Base-by-base conservation (phyloP, 805 yeast genomes). In the Metschnikowia kunwiensis region DNA sequence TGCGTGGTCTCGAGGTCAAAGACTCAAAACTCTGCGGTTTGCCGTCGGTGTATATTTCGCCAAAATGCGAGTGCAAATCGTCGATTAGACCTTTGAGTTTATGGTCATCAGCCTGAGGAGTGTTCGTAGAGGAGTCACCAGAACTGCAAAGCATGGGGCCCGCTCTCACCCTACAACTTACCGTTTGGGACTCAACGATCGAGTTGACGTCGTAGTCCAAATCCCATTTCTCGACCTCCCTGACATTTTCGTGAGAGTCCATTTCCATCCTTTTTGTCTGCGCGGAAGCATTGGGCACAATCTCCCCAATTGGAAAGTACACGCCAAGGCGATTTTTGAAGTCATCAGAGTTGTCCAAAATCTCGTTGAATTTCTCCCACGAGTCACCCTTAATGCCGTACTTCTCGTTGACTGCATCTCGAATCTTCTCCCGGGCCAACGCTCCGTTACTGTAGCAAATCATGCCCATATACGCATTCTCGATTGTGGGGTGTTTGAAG, bases 401-500 rank as follows among this genome's bases (percentile, higher is more conserved):
- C 47, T 72, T 65, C 25, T 60, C 58, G 51, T 82, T 83, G 20
- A 86, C 43, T 16, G 63, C 66, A 57, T 87, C 82, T 32, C 93
- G 70, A 8, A 87, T 69, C 39, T 72, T 70, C 51, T 88, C 96
- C 46, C 97, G 69, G 0, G 96, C 95, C 32, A 88, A 63, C 0
- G 96, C 75, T 0, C 97, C 96, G 57, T 88, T 88, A 54, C 94
- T 84, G 58, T 88, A 88, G 57, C 97, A 88, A 36, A 89, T 77
- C 97, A 88, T 88, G 15, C 94, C 95, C 96, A 88, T 89, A 57
- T 78, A 88, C 24, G 82, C 78, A 24, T 70, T 71, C 0, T 76
- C 74, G 43, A 84, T 74, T 0, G 94, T 82, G 7, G 97, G 96
- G 55, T 89, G 96, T 44, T 77, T 77, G 64, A 88, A 88, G 46